A percentile compares a stretch with the other conserved stretches of the same genome.
Conservation (phyloP, 2,329 filamentous ascomycete genomes). For the Penicillium griseofulvum region DNA sequence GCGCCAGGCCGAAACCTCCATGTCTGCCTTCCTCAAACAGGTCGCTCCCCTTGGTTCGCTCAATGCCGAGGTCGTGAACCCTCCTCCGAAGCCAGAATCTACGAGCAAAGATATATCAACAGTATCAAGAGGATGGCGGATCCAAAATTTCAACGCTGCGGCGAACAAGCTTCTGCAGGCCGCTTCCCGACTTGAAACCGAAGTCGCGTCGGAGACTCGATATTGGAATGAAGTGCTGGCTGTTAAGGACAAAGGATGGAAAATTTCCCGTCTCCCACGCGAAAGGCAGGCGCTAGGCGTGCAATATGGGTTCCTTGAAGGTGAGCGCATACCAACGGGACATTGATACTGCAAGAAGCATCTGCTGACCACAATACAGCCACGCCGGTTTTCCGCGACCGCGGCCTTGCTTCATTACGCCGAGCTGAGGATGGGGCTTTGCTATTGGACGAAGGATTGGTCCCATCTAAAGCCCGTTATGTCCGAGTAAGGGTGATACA, state of each 20-base stretch:
- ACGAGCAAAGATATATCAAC: conserved; percentile 54
- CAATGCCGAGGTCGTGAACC: conserved; percentile 63
- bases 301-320: conserved; percentile 83
- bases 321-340: conserved; percentile 34
- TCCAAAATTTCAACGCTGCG: conserved; percentile 72
- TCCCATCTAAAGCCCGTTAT: conserved; percentile 53
- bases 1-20: conserved; percentile 64
- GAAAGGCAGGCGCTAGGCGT: conserved; percentile 76
- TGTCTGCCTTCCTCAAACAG: conserved; percentile 69
- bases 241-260: conserved; percentile 82
- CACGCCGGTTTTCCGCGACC: conserved; percentile 58
- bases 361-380: conserved; percentile 43
- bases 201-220: conserved; percentile 74
- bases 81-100: conserved; percentile 58
- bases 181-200: conserved; percentile 68
- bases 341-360: not conserved
- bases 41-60: conserved; percentile 72
- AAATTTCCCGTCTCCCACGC: conserved; percentile 71
- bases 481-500: conserved; percentile 67
- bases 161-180: conserved; percentile 72
- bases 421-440: conserved; percentile 72
- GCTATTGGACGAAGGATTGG: conserved; percentile 64
- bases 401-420: conserved; percentile 76
- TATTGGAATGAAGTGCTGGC: conserved; percentile 87
- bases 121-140: conserved; percentile 67